These are phyloP conservation scores for Eucalyptus curtisii DNA, from an alignment of 345 rosid species.

Conservation along the genomic window DNA sequence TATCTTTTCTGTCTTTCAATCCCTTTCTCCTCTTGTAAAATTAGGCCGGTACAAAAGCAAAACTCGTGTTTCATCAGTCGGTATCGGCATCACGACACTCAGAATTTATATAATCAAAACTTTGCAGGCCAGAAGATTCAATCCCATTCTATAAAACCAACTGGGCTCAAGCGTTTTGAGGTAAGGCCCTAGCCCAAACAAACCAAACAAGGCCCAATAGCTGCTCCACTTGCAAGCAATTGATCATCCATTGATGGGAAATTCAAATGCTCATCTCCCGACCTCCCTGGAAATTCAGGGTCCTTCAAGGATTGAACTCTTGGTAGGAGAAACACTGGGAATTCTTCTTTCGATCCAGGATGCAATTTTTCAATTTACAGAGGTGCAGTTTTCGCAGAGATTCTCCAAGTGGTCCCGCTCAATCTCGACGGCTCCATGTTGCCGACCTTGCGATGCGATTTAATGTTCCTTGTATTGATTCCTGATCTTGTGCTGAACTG, in stretches of 20 bases:
- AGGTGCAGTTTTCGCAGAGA: neutral
- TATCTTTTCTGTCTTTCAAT: neutral
- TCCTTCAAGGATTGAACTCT: neutral
- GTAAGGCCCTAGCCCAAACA: neutral
- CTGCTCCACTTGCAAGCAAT: neutral
- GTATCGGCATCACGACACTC: neutral
- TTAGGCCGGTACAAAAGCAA: neutral
- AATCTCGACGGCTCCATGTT: neutral
- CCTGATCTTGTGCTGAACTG: neutral
- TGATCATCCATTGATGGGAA: neutral
- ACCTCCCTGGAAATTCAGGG: neutral
- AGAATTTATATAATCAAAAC: neutral
- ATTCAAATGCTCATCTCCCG: neutral
- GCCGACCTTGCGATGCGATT: neutral
- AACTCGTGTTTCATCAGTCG: neutral
- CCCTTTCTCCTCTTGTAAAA: neutral
- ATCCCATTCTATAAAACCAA: neutral
- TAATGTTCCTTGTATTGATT: neutral
- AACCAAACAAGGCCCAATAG: neutral
- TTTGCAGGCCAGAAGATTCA: neutral
- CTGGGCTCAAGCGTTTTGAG: neutral
- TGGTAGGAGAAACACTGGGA: neutral
- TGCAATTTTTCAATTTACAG: neutral
- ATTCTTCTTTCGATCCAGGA: neutral
- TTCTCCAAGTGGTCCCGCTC: neutral